phyloP scores from a whole-genome alignment of 179 eudicot species.

The Spergularia azorica region DNA sequence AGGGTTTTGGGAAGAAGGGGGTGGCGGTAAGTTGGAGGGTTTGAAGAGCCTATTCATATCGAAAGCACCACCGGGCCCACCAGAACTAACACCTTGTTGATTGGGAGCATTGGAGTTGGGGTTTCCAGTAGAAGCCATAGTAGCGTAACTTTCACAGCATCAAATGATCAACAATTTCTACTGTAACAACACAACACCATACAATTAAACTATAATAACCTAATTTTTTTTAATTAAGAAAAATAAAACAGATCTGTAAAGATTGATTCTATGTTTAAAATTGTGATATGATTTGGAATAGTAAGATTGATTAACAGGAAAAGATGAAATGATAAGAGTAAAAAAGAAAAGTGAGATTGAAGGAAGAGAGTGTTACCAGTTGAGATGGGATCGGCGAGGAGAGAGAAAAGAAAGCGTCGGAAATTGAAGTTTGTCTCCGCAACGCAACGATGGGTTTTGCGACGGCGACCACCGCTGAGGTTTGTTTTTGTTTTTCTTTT shows the following conservation, averaged over 20 bases:
- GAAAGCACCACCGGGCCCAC: conserved; percentile 37
- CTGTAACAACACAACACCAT: background rate
- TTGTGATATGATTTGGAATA: background rate
- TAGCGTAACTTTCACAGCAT: background rate
- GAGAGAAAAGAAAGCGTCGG: background rate
- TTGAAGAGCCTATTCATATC: conserved; percentile 69
- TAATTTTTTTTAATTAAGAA: background rate
- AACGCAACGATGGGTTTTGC: background rate
- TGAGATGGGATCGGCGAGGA: background rate
- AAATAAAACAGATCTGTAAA: background rate
- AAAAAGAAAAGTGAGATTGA: too few relatives aligned
- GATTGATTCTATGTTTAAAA: background rate
- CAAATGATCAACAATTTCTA: conserved; percentile 12
- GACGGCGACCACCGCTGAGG: conserved; percentile 1
- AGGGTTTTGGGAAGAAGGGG: conserved; percentile 50
- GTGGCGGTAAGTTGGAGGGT: conserved; percentile 30
- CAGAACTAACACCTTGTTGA: conserved; percentile 10
- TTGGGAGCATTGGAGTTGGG: conserved; percentile 24
- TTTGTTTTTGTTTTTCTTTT: background rate
- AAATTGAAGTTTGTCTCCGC: background rate
- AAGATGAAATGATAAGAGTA: too few relatives aligned
- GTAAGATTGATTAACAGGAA: background rate
- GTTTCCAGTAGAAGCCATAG: conserved; percentile 39
- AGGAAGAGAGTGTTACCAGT: background rate
- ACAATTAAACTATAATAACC: background rate